Evolutionary conservation across 805 yeast genomes (phyloP).

Genomic region (Saccharomyces eubayanus): DNA sequence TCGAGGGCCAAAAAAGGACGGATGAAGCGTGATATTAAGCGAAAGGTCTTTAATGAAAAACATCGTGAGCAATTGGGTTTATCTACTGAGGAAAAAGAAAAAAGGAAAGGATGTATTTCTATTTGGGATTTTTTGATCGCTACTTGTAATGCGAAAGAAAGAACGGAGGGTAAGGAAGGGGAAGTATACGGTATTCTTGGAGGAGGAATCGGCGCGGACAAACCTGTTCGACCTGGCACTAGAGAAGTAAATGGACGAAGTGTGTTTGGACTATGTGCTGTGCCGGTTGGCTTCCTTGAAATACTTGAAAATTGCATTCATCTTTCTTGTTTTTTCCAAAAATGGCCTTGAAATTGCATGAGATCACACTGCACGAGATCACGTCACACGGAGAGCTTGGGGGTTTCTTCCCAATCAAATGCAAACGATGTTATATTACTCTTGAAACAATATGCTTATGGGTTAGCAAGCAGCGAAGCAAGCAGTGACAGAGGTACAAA

Average conservation of each 20-base stretch:
- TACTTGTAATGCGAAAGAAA: not conserved
- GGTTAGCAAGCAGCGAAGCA: not conserved
- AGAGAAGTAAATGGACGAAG: not conserved
- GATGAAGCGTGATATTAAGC: constrained; percentile 86
- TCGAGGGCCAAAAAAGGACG: constrained; percentile 95
- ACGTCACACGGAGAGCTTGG: not conserved
- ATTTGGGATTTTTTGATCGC: not conserved
- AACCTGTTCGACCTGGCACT: not conserved
- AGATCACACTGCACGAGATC: not conserved
- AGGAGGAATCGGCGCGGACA: not conserved
- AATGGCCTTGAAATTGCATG: not conserved
- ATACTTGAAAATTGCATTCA: not conserved
- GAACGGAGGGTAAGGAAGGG: not conserved
- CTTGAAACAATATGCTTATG: not conserved
- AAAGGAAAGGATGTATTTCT: not conserved
- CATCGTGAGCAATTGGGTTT: constrained; percentile 20
- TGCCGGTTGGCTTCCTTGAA: not conserved
- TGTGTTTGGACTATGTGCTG: not conserved
- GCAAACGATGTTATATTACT: not conserved
- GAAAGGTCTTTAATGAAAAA: constrained; percentile 73
- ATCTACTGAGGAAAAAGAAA: not conserved
- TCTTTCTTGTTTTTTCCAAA: not conserved
- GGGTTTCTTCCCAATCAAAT: no score
- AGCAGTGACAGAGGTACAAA: not conserved
- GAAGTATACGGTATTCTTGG: not conserved